Evolutionary conservation across 768 basidiomycete genomes (phyloP).

Genomic region (Mrakia gelida): DNA sequence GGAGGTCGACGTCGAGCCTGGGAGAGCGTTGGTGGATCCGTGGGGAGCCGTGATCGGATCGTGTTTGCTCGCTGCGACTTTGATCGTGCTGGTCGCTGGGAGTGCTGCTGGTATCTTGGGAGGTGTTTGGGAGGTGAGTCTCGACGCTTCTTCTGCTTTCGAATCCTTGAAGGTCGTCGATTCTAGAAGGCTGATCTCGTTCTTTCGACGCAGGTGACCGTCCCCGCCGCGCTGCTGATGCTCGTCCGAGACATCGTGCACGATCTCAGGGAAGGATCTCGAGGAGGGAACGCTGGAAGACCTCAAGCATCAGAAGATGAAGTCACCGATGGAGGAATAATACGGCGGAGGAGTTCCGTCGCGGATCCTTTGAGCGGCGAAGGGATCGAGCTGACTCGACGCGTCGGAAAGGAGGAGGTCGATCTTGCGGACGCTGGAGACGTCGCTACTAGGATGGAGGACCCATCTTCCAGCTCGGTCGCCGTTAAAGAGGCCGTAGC

Average conservation of each 20-base stretch:
- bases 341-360: background rate
- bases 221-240: conserved; percentile 73
- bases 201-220: conserved; percentile 51
- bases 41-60: conserved; percentile 70
- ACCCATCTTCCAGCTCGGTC: background rate
- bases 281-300: background rate
- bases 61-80: conserved; percentile 59
- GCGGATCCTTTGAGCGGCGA: background rate
- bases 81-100: conserved; percentile 69
- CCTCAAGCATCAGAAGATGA: background rate
- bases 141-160: too few species aligned
- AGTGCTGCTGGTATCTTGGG: conserved; percentile 51
- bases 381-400: background rate
- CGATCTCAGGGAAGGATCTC: conserved; percentile 36
- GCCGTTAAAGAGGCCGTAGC: background rate
- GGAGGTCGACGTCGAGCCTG: conserved; percentile 47
- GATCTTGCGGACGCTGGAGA: background rate
- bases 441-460: background rate
- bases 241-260: conserved; percentile 59
- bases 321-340: background rate
- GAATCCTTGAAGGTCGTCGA: too few species aligned
- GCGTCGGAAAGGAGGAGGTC: background rate
- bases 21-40: conserved; percentile 66
- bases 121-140: conserved; percentile 40
- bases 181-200: background rate